Base-by-base conservation (phyloP, 73 alveolate genomes). In the Paramecium tetraurelia region DNA sequence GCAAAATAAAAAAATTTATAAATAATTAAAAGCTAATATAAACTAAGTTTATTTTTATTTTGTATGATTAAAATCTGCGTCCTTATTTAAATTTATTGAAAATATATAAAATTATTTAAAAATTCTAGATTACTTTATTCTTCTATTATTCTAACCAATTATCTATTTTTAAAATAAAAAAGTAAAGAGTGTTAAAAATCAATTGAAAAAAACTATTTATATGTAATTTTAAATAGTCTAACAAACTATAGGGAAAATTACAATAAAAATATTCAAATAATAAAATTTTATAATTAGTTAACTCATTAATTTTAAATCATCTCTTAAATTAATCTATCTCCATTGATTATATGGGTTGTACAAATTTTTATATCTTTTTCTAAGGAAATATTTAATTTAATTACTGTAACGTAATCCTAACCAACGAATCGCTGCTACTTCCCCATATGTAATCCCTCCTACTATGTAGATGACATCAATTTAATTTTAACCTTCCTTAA, bases 391-490 rank as follows among this genome's bases (percentile, higher is more conserved):
- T 0, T 0, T 1, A 0, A 18, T 18, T 4, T n/a, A 31, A 14
- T 14, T 63, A 63, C 84, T 63, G 29, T 63, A 63, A 31, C 84
- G 84, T 3, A 63, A 63, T 31, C 50, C 84, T 27, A 63, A 41
- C 84, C 84, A 63, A 10, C 84, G 41, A 11, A 63, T 63, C 5
- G 84, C 84, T 63, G 95, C 98, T 16, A 96, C 85, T 93, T 96
- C 98, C 0, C 97, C 97, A 86, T 84, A 95, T 68, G 98, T 96
- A 24, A 96, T 92, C 24, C 98, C 98, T 7, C 98, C 98, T 44
- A 96, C 50, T 59, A 95, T 92, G 40, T 94, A 95, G 5, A 96
- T 92, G 50, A 58, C 77, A 87, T 93, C 90, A 63, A 59, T 77
- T 43, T 94, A 95, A 2, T 50, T 21, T 24, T 7, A 1, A 1